Conservation (phyloP, 2,329 filamentous ascomycete species). For the Chaetoscypha palmicola region DNA sequence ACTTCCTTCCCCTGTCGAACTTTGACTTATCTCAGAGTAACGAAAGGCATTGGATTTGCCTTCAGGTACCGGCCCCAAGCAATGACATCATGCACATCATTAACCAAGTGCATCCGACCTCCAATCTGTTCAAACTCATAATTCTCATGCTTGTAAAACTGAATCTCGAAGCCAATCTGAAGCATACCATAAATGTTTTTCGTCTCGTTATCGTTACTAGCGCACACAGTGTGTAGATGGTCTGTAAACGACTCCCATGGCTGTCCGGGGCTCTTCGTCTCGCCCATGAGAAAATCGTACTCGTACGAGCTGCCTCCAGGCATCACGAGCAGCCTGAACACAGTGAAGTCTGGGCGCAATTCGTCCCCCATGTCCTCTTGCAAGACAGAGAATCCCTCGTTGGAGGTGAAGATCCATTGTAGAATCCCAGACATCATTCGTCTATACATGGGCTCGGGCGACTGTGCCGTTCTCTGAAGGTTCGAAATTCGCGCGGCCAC, state of each 20-base stretch:
- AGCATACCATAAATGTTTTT: conserved; percentile 6
- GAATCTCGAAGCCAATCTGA: conserved; percentile 4
- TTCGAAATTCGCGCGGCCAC: background rate
- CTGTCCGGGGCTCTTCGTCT: background rate
- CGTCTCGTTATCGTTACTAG: background rate
- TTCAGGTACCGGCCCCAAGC: background rate
- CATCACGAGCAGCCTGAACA: too few species aligned
- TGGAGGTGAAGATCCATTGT: too few species aligned
- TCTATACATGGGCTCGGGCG: background rate
- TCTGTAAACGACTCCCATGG: background rate
- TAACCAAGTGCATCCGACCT: conserved; percentile 1
- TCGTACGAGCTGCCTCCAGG: conserved; percentile 2
- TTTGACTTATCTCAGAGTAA: too few species aligned
- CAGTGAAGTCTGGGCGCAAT: too few species aligned
- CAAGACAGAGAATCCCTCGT: background rate
- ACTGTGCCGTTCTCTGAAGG: background rate
- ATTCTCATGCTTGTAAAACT: conserved; percentile 7
- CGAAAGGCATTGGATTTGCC: background rate
- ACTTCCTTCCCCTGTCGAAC: too few species aligned
- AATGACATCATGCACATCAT: background rate
- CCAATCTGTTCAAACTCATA: background rate
- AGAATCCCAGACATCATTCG: too few species aligned
- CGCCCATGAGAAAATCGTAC: conserved; percentile 2
- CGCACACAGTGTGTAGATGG: conserved; percentile 1
- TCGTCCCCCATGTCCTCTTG: too few species aligned